phyloP scores from a whole-genome alignment of 176 grass and related monocot species.

The Pontederia paniculata region DNA sequence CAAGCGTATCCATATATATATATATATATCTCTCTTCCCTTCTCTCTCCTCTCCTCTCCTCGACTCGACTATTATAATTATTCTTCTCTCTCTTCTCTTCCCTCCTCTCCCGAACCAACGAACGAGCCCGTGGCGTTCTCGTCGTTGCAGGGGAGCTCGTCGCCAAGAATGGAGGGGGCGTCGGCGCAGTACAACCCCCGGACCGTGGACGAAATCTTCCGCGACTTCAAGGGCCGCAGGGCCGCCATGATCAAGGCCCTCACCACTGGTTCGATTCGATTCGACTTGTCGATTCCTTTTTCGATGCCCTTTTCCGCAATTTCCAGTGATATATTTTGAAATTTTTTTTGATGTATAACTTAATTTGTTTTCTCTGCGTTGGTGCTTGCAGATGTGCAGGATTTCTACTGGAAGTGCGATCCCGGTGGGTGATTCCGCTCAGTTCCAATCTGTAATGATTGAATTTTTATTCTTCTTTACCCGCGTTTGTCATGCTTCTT shows the following conservation, averaged over 20 bases:
- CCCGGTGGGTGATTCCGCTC: conserved; percentile 42
- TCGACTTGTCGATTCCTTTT: no score
- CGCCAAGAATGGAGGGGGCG: conserved; percentile 41
- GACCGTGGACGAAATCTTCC: conserved; percentile 88
- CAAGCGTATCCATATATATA: no score
- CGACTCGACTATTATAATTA: no score
- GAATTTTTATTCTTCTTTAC: background rate
- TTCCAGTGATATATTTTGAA: background rate
- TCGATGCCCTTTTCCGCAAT: no score
- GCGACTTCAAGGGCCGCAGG: conserved; percentile 82
- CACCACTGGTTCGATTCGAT: conserved; percentile 40
- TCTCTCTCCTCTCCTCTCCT: no score
- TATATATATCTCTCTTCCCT: no score
- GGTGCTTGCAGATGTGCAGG: conserved; percentile 88
- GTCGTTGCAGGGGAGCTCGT: no score
- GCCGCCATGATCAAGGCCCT: conserved; percentile 65
- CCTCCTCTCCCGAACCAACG: no score
- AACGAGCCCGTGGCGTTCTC: background rate
- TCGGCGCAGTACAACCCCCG: conserved; percentile 49
- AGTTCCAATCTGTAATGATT: background rate
- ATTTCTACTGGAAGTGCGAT: conserved; percentile 92
- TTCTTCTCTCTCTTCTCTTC: no score
- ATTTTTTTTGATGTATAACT: conserved; percentile 12
- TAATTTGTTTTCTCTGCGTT: conserved; percentile 16
- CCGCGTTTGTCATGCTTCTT: background rate